phyloP scores from a whole-genome alignment of 1,284 basidiomycete genomes.

The Pseudozyma thailandica region DNA sequence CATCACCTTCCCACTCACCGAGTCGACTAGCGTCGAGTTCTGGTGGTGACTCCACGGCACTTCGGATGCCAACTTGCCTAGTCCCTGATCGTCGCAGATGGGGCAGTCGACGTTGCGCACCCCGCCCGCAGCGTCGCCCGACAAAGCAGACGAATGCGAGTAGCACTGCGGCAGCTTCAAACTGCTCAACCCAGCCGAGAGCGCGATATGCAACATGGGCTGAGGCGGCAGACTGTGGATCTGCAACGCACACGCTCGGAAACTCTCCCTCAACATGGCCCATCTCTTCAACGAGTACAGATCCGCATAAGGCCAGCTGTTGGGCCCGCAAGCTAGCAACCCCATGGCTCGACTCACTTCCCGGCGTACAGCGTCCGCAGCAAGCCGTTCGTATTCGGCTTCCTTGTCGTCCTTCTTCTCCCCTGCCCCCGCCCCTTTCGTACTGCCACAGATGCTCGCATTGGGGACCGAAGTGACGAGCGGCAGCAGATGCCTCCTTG shows the following conservation, averaged over 20 bases:
- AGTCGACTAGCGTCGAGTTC: conserved; percentile 93
- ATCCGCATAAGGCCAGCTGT: conserved; percentile 49
- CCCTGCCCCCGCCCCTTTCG: too few relatives aligned
- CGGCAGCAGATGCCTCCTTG: conserved; percentile 79
- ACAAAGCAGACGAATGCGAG: not conserved
- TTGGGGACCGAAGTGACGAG: conserved; percentile 73
- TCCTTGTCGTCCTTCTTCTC: conserved; percentile 15
- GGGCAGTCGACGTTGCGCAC: conserved; percentile 77
- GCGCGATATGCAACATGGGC: conserved; percentile 61
- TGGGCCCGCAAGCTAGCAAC: conserved; percentile 52
- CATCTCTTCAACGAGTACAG: conserved; percentile 51
- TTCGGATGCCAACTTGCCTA: conserved; percentile 80
- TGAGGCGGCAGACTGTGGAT: conserved; percentile 57
- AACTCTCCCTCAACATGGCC: conserved; percentile 37
- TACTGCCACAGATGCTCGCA: not conserved
- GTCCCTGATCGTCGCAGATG: conserved; percentile 78
- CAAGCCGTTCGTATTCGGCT: conserved; percentile 32
- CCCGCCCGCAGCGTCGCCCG: not conserved
- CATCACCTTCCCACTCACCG: conserved; percentile 82
- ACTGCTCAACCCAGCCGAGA: conserved; percentile 56
- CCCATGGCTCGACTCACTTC: conserved; percentile 54
- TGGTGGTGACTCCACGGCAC: conserved; percentile 93
- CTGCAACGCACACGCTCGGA: conserved; percentile 49
- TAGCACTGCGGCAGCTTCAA: conserved; percentile 63
- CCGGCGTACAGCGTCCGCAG: conserved; percentile 20